A percentile compares a stretch with the other conserved stretches of the same genome.
Evolutionary conservation across 2,329 filamentous ascomycete species (phyloP).

Genomic region (Lecanicillium sp.): DNA sequence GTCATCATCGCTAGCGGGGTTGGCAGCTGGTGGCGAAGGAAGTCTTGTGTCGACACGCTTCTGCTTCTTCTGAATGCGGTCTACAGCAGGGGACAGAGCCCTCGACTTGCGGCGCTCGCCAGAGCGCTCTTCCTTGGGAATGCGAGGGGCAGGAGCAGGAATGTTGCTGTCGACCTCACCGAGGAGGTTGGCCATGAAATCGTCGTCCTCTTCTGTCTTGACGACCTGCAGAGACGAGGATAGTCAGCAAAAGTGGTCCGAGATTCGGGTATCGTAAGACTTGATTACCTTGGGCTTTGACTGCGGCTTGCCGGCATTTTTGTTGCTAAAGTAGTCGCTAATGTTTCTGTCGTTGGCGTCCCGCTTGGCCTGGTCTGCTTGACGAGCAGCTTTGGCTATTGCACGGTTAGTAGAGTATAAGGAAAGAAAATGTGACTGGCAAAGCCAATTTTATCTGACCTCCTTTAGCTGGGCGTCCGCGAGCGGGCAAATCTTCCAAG

Average conservation of each 20-base stretch:
- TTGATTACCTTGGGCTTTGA: conserved; percentile 69
- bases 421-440: too few species aligned
- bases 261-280: neutral
- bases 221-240: conserved; percentile 43
- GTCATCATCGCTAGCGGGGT: conserved; percentile 42
- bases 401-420: too few species aligned
- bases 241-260: conserved; percentile 11
- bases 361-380: conserved; percentile 76
- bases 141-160: conserved; percentile 42
- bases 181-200: conserved; percentile 77
- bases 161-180: conserved; percentile 80
- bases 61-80: conserved; percentile 46
- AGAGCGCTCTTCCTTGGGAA: conserved; percentile 58
- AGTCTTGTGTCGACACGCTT: conserved; percentile 43
- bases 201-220: conserved; percentile 79
- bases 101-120: conserved; percentile 72
- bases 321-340: conserved; percentile 79
- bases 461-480: conserved; percentile 41
- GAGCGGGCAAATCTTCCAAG: conserved; percentile 23
- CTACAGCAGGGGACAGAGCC: conserved; percentile 65
- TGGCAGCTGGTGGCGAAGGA: conserved; percentile 36
- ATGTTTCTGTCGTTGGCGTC: conserved; percentile 88
- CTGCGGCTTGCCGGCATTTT: conserved; percentile 56
- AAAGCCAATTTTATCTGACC: conserved; percentile 25
- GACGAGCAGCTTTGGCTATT: conserved; percentile 74